Percentiles rank a stretch among this genome's conserved stretches.
Evolutionary conservation across 2,329 filamentous ascomycete genomes (phyloP).

Genomic region (Colletotrichum limetticola): DNA sequence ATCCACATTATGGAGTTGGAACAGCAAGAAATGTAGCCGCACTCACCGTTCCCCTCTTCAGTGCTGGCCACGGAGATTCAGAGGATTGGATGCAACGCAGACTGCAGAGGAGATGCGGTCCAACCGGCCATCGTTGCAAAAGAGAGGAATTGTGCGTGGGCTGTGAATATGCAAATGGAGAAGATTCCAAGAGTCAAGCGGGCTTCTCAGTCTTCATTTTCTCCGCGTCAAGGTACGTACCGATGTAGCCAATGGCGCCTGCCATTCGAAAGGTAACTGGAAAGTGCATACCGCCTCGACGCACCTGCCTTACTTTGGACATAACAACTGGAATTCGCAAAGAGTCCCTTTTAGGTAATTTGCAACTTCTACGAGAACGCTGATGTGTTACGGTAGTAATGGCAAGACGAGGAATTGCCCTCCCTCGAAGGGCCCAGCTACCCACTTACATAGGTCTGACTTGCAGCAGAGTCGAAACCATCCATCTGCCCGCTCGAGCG

Average conservation of each 20-base stretch:
- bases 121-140: conserved; percentile 3
- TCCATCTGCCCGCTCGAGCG: conserved; percentile 16
- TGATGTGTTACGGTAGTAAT: not conserved
- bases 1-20: not conserved
- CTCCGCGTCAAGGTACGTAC: conserved; percentile 8
- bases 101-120: not conserved
- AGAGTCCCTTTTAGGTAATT: not conserved
- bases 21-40: not conserved
- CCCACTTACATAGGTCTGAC: not conserved
- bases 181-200: not conserved
- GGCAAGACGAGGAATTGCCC: not conserved
- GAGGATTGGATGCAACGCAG: not conserved
- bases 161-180: not conserved
- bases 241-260: not conserved
- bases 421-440: not conserved
- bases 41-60: not conserved
- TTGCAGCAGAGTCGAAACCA: not conserved
- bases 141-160: conserved; percentile 9
- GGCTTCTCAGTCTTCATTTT: conserved; percentile 8
- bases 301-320: not conserved
- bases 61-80: not conserved
- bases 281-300: not conserved
- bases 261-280: not conserved
- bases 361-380: not conserved
- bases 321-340: not conserved